phyloP scores from a whole-genome alignment of 495 filamentous ascomycete genomes.

The Lophiotrema nucula region DNA sequence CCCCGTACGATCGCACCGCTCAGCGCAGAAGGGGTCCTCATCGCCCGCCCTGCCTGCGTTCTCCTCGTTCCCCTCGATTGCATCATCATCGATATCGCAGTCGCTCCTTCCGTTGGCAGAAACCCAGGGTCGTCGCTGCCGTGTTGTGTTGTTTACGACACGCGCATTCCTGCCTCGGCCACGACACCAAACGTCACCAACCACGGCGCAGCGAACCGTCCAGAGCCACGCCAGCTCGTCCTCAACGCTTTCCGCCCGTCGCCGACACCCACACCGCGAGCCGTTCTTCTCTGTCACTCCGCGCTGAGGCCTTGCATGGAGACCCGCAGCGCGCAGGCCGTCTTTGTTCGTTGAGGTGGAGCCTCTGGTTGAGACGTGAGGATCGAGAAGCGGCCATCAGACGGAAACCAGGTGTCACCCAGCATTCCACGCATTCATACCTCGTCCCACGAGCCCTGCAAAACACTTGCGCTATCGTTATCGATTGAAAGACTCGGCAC shows the following conservation, averaged over 20 bases:
- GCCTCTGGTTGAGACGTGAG: constrained; percentile 1
- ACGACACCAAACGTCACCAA: neutral
- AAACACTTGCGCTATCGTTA: constrained; percentile 31
- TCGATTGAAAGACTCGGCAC: constrained; percentile 17
- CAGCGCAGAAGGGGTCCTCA: constrained; percentile 12
- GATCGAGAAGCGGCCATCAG: neutral
- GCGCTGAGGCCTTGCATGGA: constrained; percentile 33
- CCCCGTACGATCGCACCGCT: constrained; percentile 13
- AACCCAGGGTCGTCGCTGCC: neutral
- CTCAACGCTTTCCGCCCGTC: neutral
- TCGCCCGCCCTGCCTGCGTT: neutral
- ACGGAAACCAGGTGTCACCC: constrained; percentile 11
- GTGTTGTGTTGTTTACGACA: constrained; percentile 24
- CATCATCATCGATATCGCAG: neutral
- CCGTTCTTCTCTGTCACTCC: neutral
- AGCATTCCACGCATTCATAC: constrained; percentile 28
- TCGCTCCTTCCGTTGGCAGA: neutral
- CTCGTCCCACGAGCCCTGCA: constrained; percentile 7
- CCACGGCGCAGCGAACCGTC: constrained; percentile 22
- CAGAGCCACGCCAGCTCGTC: constrained; percentile 12
- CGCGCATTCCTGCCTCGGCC: constrained; percentile 18
- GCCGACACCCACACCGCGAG: neutral
- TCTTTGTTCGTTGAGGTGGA: constrained; percentile 27
- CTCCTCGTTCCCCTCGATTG: neutral
- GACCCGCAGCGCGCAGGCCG: constrained; percentile 1